Base-by-base conservation (phyloP, 371 early-diverging fungal species). In the Chytridium lagenaria region DNA sequence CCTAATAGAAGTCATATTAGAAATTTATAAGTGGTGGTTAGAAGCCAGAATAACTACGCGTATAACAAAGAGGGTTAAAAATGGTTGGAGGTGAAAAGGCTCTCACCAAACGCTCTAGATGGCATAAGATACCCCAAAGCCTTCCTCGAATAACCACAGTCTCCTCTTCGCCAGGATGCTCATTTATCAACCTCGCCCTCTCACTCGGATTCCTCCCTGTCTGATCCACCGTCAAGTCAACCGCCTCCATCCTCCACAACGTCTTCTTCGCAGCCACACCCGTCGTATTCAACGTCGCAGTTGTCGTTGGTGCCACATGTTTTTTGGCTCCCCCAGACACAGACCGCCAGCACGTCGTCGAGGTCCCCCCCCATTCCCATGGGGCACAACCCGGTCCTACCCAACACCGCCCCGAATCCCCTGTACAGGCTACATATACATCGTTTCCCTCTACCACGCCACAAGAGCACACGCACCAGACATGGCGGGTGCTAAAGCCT, bases 41-140 rank as follows among this genome's bases (percentile, higher is more conserved):
- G 28, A 2, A 50, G 40, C 50, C 16, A 28, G 15, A 5, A 72
- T 5, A n/a, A 26, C 39, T 16, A n/a, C 2, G 19, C 72, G n/a
- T n/a, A n/a, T n/a, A n/a, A n/a, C n/a, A n/a, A n/a, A n/a, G n/a
- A n/a, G n/a, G n/a, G n/a, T n/a, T n/a, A n/a, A n/a, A n/a, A n/a
- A n/a, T n/a, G n/a, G n/a, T n/a, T n/a, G n/a, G n/a, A n/a, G n/a
- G n/a, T n/a, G n/a, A n/a, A n/a, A n/a, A n/a, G n/a, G n/a, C n/a
- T n/a, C n/a, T 79, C 64, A 72, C 94, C 94, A 81, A 94, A 92
- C 2, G 91, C 91, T 1, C 92, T 80, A n/a, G 90, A 86, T 15
- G 92, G 90, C 89, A 89, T 87, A 72, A 94, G 84, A 0, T 88
- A 88, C 22, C 95, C 95, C 12, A 95, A 80, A 94, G 85, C 34